Evolutionary conservation across 306 rosid genomes (phyloP), one percentile per base, ranked within the genome.

Genomic region (Prinsepia uniflora): DNA sequence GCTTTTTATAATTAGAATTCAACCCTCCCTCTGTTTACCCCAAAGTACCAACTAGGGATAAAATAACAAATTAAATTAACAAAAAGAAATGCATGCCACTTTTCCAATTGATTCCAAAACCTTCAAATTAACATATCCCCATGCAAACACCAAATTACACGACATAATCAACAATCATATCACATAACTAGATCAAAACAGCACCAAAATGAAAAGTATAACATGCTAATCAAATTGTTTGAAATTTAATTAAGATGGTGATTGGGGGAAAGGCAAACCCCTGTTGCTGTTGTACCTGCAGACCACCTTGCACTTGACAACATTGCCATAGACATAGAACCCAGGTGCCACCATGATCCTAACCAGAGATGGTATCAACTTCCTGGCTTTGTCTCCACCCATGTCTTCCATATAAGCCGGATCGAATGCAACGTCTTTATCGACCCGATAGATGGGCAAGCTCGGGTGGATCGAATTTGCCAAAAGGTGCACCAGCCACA

Each of bases 341-440:
- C 99, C 99, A 15, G 99, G 99, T 0, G 99, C 83, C 65, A 89
- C 92, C 97, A 95, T 91, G 20, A 91, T 84, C 46, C 91, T 78
- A 9, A 91, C 92, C 75, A 83, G 72, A 7, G 82, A 80, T 0
- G 97, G 97, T 5, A 84, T 79, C 78, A 86, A 57, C 13, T 73
- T 84, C 22, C 64, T 58, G 12, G 92, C 73, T 63, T 77, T 86
- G 49, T 91, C 92, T 8, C 86, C 83, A 17, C 90, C 97, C 85
- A 91, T 86, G 14, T 91, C 99, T 63, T 95, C 99, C 99, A 95
- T 95, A 77, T 95, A 95, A 52, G 87, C 80, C 10, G 90, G 75
- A 63, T 95, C 97, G 58, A 86, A 91, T 46, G 40, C 68, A 12
- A 72, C 73, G 2, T 85, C 90, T 9, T 74, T 83, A 1, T 89